phyloP scores from a whole-genome alignment of 768 basidiomycete species.

The Gymnopilus dilepis region DNA sequence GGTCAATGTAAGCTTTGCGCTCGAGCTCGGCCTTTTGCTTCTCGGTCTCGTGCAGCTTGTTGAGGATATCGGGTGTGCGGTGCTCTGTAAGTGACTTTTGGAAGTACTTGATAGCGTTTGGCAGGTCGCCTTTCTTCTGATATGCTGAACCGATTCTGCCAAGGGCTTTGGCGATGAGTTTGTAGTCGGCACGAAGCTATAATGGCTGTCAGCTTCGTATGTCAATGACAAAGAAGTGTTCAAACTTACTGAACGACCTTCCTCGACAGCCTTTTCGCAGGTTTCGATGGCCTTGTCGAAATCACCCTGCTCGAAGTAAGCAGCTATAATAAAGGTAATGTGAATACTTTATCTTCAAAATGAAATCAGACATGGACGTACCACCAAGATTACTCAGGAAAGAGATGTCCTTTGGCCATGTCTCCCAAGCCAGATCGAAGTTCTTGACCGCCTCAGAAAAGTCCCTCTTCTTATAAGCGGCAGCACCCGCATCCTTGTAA shows the following conservation, averaged over 20 bases:
- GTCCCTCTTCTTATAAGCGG: conserved; percentile 85
- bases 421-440: conserved; percentile 91
- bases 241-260: conserved; percentile 74
- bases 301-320: conserved; percentile 92
- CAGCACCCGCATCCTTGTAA: conserved; percentile 78
- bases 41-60: conserved; percentile 88
- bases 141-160: conserved; percentile 90
- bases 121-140: conserved; percentile 76
- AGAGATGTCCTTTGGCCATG: conserved; percentile 91
- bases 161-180: conserved; percentile 92
- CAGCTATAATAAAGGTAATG: conserved; percentile 56
- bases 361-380: conserved; percentile 34
- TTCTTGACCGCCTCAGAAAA: conserved; percentile 77
- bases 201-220: background rate
- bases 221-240: background rate
- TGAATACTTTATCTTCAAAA: background rate
- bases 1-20: conserved; percentile 85
- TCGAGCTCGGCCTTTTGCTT: conserved; percentile 78
- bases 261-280: conserved; percentile 96
- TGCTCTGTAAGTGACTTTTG: conserved; percentile 96
- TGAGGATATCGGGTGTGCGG: conserved; percentile 90
- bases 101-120: conserved; percentile 86
- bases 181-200: conserved; percentile 90
- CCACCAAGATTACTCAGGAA: conserved; percentile 92
- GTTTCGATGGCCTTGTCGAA: conserved; percentile 90